phyloP scores from a whole-genome alignment of 495 filamentous ascomycete species.

The Neurospora sp. region DNA sequence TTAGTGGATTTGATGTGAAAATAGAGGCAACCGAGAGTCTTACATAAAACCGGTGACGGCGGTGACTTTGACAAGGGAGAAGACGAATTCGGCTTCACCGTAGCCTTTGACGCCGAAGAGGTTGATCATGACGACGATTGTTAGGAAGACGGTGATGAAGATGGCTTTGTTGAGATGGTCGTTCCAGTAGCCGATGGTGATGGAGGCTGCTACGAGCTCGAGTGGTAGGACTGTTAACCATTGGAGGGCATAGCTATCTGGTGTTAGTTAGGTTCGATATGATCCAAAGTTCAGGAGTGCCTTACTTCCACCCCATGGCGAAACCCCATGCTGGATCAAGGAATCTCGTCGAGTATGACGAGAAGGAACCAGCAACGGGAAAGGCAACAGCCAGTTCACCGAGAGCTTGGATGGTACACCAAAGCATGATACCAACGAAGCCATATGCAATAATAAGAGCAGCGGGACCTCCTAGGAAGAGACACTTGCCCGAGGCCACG shows the following conservation, averaged over 20 bases:
- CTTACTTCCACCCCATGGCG: slow-evolving; percentile 92
- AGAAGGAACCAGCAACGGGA: slow-evolving; percentile 87
- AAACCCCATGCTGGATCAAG: slow-evolving; percentile 95
- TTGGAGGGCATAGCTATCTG: slow-evolving; percentile 63
- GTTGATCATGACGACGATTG: slow-evolving; percentile 68
- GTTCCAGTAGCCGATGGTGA: slow-evolving; percentile 84
- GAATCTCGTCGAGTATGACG: slow-evolving; percentile 85
- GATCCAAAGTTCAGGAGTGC: slow-evolving; percentile 7
- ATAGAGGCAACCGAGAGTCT: slow-evolving; percentile 14
- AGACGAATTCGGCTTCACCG: slow-evolving; percentile 85
- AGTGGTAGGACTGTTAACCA: slow-evolving; percentile 85
- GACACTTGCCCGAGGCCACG: slow-evolving; percentile 72
- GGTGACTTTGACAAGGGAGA: slow-evolving; percentile 75
- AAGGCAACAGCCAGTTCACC: slow-evolving; percentile 90
- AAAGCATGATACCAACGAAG: slow-evolving; percentile 83
- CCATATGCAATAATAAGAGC: slow-evolving; percentile 72
- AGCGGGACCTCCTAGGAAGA: slow-evolving; percentile 73
- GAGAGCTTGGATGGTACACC: slow-evolving; percentile 82
- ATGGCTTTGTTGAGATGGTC: slow-evolving; percentile 54
- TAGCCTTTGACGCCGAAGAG: slow-evolving; percentile 80
- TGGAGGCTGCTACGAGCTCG: slow-evolving; percentile 83
- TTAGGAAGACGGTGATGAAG: slow-evolving; percentile 79
- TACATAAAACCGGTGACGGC: slow-evolving; percentile 86
- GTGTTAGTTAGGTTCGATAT: neutral
- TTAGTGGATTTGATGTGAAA: slow-evolving; percentile 10